Evolutionary conservation across 257 asterid species (phyloP), one percentile per base, ranked within the genome.

Genomic region (Gardenia jasminoides): DNA sequence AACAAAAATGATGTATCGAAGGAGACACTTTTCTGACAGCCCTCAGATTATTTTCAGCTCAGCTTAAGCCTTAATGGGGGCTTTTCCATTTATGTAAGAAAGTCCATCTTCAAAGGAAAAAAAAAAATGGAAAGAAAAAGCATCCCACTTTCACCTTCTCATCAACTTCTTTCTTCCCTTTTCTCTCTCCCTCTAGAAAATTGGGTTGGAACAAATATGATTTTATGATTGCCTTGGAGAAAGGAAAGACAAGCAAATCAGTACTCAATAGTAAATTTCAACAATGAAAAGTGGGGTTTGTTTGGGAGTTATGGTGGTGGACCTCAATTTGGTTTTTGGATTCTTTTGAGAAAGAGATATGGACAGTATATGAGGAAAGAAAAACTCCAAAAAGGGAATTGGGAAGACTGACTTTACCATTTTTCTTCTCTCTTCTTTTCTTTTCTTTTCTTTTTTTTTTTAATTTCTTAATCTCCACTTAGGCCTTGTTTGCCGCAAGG

Each of bases 241-340:
- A 39, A 44, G 10, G 12, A 39, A 58, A 47, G 73, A 58, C 26
- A 77, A n/a, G 46, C 58, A 76, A 75, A 73, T 52, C 47, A 80
- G 58, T 31, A 47, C 11, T 72, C 54, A 41, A 43, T 17, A 67
- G 74, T 28, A 79, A 36, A 83, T 80, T 72, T 73, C 64, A 80
- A 67, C 33, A 17, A 76, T 61, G 66, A 54, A 59, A 52, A 50
- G 79, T 76, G 81, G 80, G 85, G 80, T 39, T 20, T 79, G 67
- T 70, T 75, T 69, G 67, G 75, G 76, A 72, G 80, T 31, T 28
- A 64, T 70, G 80, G 81, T 75, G 82, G 81, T 75, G 82, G 86
- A 66, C 79, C 82, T 76, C 68, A 74, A 76, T 72, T 70, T 76
- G 79, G 85, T 26, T 64, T 83, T 68, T 83, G 85, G 85, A 70